Evolutionary conservation across 257 asterid genomes (phyloP), one percentile per base, ranked within the genome.

Genomic region (Handroanthus guayacan): DNA sequence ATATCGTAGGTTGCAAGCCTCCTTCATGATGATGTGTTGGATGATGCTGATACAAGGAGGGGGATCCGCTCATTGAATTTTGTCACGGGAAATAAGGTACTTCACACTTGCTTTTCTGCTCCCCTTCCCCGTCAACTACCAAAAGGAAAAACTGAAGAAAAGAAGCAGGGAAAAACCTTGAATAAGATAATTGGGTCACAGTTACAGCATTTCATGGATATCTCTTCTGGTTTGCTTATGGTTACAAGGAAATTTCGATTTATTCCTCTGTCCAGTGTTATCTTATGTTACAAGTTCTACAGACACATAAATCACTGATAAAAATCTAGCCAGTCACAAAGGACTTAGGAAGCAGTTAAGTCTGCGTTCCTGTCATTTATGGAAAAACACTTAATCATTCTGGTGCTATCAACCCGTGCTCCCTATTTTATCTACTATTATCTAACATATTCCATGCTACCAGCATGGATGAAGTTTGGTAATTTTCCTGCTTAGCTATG

Each of bases 281-380:
- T 55, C 18, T 57, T 57, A 20, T 20, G 39, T 57, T 57, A 13
- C 1, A 1, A 0, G 14, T 47, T 51, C 47, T 43, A 4, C 5
- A 4, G 47, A 5, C 1, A 25, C 1, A 9, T 61, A 36, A 61
- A 61, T 61, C 81, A 87, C 84, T 4, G 91, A 89, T 87, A 88
- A 80, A 81, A 63, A 25, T 36, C 47, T 11, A 36, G 68, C 47
- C 5, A 9, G 5, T 9, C 5, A 4, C 5, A 9, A 43, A 9
- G 47, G 47, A 5, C 9, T 4, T 4, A 9, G 47, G 47, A 43
- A 43, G 47, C 9, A 43, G 8, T 43, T 43, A 43, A 43, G 47
- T 9, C 14, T 47, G 52, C 10, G 17, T 38, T 8, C 41, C 25
- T 60, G 3, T 25, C 3, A 5, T 60, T 25, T 10, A 34, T 25